Evolutionary conservation across 140 eudicot species (phyloP), one percentile per base, ranked within the genome.

Genomic region (Bidens hawaiensis): DNA sequence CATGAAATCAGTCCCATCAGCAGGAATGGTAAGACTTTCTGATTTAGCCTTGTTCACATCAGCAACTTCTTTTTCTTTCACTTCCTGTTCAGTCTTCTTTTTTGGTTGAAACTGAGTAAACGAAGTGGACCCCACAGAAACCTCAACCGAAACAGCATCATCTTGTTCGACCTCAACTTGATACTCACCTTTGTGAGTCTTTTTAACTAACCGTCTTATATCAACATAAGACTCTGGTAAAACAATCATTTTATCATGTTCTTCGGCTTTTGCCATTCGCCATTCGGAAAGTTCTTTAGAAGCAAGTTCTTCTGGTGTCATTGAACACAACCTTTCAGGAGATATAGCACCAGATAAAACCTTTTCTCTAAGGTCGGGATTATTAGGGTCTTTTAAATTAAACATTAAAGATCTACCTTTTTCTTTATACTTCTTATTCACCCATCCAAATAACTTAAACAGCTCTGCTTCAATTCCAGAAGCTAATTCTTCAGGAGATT

Each of bases 251-350:
- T 68, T 68, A 18, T 68, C 74, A 3, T 26, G 66, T 46, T 56
- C 74, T 68, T 68, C 74, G 1, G 74, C 74, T 57, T 68, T 68
- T 27, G 67, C 66, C 58, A 68, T 57, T 21, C 74, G 66, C 74
- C 74, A 68, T 28, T 68, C 67, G 40, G 99, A 85, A 19, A 94
- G 88, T 81, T 94, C 90, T 80, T 88, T 94, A 1, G 99, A 94
- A 68, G 99, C 99, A 64, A 94, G 95, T 67, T 94, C 99, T 42
- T 94, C 99, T 24, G 97, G 94, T 4, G 97, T 78, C 99, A 94
- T 94, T 10, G 99, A 88, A 60, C 97, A 88, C 69, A 94, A 55
- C 40, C 82, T 78, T 63, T 94, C 97, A 21, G 99, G 97, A 0
- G 94, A 64, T n/a, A 94, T 83, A 15, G 68, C 87, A 31, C 94